These are phyloP conservation scores for Proteromonas lacertae DNA, from an alignment of 352 stramenopile species.

Conservation along the genomic window DNA sequence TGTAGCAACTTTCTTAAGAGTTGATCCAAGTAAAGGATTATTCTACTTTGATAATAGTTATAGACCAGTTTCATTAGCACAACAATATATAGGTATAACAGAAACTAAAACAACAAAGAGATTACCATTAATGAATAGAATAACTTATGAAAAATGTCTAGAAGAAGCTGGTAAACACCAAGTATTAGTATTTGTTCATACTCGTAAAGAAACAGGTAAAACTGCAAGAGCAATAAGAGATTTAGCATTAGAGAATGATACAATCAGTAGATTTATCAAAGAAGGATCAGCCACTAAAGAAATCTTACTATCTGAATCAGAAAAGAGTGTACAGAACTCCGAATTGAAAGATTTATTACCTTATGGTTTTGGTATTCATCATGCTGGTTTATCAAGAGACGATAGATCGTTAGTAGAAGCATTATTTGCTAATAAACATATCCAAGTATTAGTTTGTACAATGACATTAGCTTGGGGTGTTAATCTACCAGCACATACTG, in stretches of 20 bases:
- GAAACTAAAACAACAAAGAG: conserved; percentile 95
- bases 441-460: conserved; percentile 81
- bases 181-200: conserved; percentile 96
- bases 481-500: conserved; percentile 91
- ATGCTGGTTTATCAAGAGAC: conserved; percentile 80
- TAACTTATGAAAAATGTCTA: conserved; percentile 94
- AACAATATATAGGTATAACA: conserved; percentile 97
- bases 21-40: conserved; percentile 76
- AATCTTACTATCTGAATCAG: conserved; percentile 63
- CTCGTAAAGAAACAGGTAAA: conserved; percentile 77
- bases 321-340: conserved; percentile 59
- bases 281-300: conserved; percentile 25
- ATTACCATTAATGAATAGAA: conserved; percentile 95
- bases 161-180: conserved; percentile 77
- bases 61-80: conserved; percentile 83
- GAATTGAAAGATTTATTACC: conserved; percentile 90
- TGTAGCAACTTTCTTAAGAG: conserved; percentile 83
- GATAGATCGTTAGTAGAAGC: conserved; percentile 93
- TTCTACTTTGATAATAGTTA: conserved; percentile 99
- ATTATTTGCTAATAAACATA: conserved; percentile 76
- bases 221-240: conserved; percentile 79
- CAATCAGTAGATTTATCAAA: conserved; percentile 51
- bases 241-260: conserved; percentile 70
- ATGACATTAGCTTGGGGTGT: conserved; percentile 97
- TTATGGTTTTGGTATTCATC: conserved; percentile 93